Evolutionary conservation across 169 alveolate species (phyloP), one percentile per base, ranked within the genome.

Genomic region (Theileria annulata): DNA sequence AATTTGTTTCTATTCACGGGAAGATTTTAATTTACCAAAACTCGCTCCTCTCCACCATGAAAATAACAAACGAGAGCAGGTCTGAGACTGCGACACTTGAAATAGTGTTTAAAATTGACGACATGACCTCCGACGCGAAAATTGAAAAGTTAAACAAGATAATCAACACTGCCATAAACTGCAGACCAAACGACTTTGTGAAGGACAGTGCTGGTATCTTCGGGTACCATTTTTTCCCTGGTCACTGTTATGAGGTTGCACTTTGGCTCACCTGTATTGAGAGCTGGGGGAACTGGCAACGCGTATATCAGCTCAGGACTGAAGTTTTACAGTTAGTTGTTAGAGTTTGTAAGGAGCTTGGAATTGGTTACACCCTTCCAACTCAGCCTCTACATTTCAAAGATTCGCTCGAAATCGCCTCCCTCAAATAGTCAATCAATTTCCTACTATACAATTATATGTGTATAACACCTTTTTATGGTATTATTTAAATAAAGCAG

Each of bases 11-110:
- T 0, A 80, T 91, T 3, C 87, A 88, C 67, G 94, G 96, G 15
- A 92, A 90, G 82, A 88, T 88, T 25, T 75, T 93, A 62, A 91
- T 93, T 58, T 90, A 86, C 71, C 96, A 92, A 77, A 92, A 93
- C 85, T 88, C 94, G 23, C 81, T 87, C 75, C 79, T 93, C 6
- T 81, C 94, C 58, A 91, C 87, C 59, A 93, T 88, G 75, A 93
- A 92, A 58, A 93, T 93, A 23, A 88, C 93, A 42, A 93, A 93
- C 75, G 96, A 93, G 75, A 93, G 94, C 71, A 75, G 96, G 35
- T 80, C 96, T 28, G 73, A 88, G 67, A 81, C 87, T 66, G 95
- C 96, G 2, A 92, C 92, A 33, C 79, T 92, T 17, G 89, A 87
- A 58, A 74, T 88, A 47, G 60, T 82, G 28, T 90, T 93, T 77